These are phyloP conservation scores for Xylaria sp. DNA, from an alignment of 2,329 filamentous ascomycete genomes.

Conservation along the genomic window DNA sequence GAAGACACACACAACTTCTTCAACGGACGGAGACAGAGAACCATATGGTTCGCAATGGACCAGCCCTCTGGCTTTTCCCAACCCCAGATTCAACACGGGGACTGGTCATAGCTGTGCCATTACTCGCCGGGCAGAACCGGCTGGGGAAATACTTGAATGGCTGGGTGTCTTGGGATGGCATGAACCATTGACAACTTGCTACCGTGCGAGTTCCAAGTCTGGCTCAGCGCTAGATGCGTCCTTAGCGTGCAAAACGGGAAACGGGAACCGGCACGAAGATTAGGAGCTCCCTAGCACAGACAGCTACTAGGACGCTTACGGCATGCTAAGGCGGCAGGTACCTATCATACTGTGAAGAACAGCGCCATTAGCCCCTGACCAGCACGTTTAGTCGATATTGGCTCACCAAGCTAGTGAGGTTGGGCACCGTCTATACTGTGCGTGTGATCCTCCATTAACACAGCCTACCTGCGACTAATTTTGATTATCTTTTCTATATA, in stretches of 20 bases:
- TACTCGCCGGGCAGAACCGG: not conserved
- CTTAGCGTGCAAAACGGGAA: constrained; percentile 9
- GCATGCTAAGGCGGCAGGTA: not conserved
- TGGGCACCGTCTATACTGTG: constrained; percentile 2
- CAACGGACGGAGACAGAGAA: not conserved
- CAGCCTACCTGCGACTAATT: not conserved
- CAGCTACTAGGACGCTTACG: not conserved
- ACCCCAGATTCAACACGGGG: not conserved
- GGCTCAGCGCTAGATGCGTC: not conserved
- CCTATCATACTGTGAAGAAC: not conserved
- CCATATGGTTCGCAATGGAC: not conserved
- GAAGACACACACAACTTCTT: not conserved
- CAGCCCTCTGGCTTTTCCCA: not conserved
- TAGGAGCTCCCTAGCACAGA: not conserved
- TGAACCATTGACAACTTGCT: constrained; percentile 2
- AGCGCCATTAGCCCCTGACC: not conserved
- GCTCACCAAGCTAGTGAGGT: constrained; percentile 9
- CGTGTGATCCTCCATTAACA: not conserved
- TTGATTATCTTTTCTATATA: constrained; percentile 9
- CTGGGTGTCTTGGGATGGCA: not conserved
- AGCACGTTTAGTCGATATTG: not conserved
- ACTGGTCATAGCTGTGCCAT: not conserved
- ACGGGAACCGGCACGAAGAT: constrained; percentile 7
- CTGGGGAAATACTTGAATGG: not conserved
- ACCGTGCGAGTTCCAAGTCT: constrained; percentile 1